Evolutionary conservation across 108 stramenopile genomes (phyloP), one percentile per base, ranked within the genome.

Genomic region (Conticribra weissflogii): DNA sequence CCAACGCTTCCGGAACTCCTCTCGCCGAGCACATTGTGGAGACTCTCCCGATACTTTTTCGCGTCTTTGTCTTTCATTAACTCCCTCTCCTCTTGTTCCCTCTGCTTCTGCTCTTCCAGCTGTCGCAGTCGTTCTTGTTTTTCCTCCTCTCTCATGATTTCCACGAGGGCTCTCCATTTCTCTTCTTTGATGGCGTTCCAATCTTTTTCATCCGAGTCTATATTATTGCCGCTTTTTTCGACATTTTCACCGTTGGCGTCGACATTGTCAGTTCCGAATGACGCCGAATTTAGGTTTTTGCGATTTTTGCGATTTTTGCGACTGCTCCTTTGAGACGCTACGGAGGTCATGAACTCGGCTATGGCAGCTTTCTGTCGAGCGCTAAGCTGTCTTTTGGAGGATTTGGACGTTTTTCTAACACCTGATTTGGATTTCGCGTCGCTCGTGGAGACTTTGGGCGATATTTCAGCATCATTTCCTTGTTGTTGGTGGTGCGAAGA

Each of bases 161-260:
- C 16, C 0, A 76, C 75, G n/a, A 76, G 47, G 36, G 28, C 44
- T 41, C 25, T 58, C 75, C 75, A 76, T 41, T 41, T 41, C 12
- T 41, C 36, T 41, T 41, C 36, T 12, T 41, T 41, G 36, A 12
- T 12, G 36, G 12, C 8, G 36, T 41, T 41, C 36, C 36, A 41
- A 30, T 66, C 64, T 3, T 12, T 0, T 31, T 24, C 22, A 21
- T 51, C 53, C 12, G 64, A 27, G 21, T 32, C n/a, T 41, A 12
- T 41, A 41, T 41, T 5, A 41, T 41, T 12, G 36, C 12, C 36
- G 5, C 36, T 5, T 41, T 5, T 5, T 41, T 41, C 8, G 5
- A 9, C 8, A 41, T 41, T 12, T 12, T 9, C 36, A 41, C 36
- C 36, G 36, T 12, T 12, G 12, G 8, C 36, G 36, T 12, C 12